A percentile compares a stretch with the other conserved stretches of the same genome.
These are phyloP conservation scores for Gaultheria prostrata DNA, from an alignment of 148 eudicot genomes.

Conservation along the genomic window DNA sequence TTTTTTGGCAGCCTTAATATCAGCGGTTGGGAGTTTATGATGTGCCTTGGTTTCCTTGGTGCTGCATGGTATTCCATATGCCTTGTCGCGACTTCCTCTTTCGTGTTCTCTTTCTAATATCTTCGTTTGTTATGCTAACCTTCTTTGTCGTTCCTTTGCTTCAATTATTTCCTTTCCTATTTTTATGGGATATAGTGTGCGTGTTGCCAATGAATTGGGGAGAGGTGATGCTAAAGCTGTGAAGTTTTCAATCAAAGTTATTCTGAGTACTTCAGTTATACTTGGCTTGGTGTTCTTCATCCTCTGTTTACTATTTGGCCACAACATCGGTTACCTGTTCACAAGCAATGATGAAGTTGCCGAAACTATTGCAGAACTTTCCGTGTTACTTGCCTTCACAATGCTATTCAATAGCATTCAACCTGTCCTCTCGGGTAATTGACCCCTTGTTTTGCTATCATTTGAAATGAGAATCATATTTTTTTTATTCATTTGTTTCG, in stretches of 20 bases:
- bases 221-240: slow-evolving; percentile 62
- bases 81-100: neutral
- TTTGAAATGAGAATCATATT: neutral
- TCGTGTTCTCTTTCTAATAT: neutral
- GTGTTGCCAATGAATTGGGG: slow-evolving; percentile 77
- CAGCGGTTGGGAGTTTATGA: slow-evolving; percentile 57
- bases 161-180: neutral
- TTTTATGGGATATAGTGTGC: slow-evolving; percentile 35
- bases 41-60: slow-evolving; percentile 66
- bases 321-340: slow-evolving; percentile 33
- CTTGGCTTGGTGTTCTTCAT: slow-evolving; percentile 43
- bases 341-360: slow-evolving; percentile 41
- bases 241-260: slow-evolving; percentile 63
- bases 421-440: slow-evolving; percentile 49
- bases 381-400: slow-evolving; percentile 38
- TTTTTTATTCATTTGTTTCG: neutral
- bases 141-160: neutral
- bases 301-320: slow-evolving; percentile 32
- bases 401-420: slow-evolving; percentile 42
- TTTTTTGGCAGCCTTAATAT: slow-evolving; percentile 53
- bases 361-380: slow-evolving; percentile 36
- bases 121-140: neutral
- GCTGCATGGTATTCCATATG: slow-evolving; percentile 47
- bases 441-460: neutral
- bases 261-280: slow-evolving; percentile 41